Evolutionary conservation across 1,284 basidiomycete genomes (phyloP), one percentile per base, ranked within the genome.

Genomic region (Melampsora americana): DNA sequence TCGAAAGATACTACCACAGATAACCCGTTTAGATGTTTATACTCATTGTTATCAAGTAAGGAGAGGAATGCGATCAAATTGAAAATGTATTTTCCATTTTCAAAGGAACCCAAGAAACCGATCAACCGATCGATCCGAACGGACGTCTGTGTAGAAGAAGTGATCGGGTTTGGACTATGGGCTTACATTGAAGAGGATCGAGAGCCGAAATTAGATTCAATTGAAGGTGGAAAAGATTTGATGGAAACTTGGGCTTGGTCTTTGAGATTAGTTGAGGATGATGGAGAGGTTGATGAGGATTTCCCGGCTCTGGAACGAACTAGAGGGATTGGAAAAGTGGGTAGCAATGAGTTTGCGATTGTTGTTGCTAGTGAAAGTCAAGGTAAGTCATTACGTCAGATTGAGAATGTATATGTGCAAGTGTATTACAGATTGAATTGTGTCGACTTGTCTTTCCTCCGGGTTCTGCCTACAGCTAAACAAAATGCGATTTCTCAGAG

Each of bases 231-330:
- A 82, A 85, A 85, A n/a, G 85, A 85, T 5, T 85, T 84, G 79
- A 84, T 92, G 71, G 90, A 88, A 59, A 91, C 92, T 0, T 86
- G 92, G 1, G 93, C 92, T 0, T 99, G 95, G 95, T 90, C 93
- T n/a, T 83, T 99, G 83, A 86, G 93, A 77, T 94, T 99, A 75
- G 92, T 95, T 9, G 95, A 99, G 81, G 92, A 95, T 69, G 94
- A 98, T 82, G 96, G 96, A 20, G 93, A 97, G 83, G 93, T 98
- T 0, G 96, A 99, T 82, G 95, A 98, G 82, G 96, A 99, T 83
- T 99, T 95, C 81, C 95, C 96, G 93, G 94, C 95, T 1, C 90
- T 96, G 14, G 96, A 98, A 82, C 86, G 95, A 46, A 89, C 89
- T 66, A 88, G 91, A 6, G 89, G 90, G 80, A 89, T 95, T 18